Evolutionary conservation across 495 filamentous ascomycete genomes (phyloP), one percentile per base, ranked within the genome.

Genomic region (Friedmanniomyces endolithicus): DNA sequence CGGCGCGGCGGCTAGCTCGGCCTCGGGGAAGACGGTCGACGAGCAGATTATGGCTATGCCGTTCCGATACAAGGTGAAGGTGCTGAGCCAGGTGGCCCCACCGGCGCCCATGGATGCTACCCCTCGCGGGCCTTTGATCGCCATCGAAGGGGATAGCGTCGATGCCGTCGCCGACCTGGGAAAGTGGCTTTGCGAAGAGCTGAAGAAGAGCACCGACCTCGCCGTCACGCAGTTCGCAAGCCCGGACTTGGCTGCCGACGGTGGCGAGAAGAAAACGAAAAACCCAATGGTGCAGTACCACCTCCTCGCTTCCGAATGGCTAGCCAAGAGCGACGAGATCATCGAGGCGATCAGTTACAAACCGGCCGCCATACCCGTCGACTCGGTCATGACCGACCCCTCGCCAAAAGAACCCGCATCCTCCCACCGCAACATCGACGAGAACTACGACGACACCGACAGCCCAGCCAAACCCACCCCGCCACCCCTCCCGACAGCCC

Each of bases 101-200:
- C 76, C 83, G 0, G 71, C 89, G 2, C 68, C 70, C n/a, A 68
- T 20, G 9, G 41, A 20, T 9, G 9, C 67, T 64, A 33, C 69
- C 68, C 51, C 74, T 23, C 77, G 90, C 39, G 89, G 94, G 0
- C 77, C 86, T 1, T 76, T 96, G 24, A 82, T 97, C 45, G 83
- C 87, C 0, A 67, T 98, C 22, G 92, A 98, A 64, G 88, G 89
- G 14, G 70, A 83, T 22, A 76, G 85, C 48, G 62, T 67, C 1
- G 59, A 65, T 0, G 62, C 83, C 12, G 70, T 85, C 11, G 71
- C 72, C 41, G 65, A 71, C 6, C 74, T 88, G 7, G 73, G 79
- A 1, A 66, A 72, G 19, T 81, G 82, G 57, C 77, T 95, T 2
- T 76, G 80, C 40, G 73, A 75, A 9, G 74, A 75, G 20, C 64